phyloP scores from a whole-genome alignment of 177 flowering plant genomes.

The Vitis hybrid region DNA sequence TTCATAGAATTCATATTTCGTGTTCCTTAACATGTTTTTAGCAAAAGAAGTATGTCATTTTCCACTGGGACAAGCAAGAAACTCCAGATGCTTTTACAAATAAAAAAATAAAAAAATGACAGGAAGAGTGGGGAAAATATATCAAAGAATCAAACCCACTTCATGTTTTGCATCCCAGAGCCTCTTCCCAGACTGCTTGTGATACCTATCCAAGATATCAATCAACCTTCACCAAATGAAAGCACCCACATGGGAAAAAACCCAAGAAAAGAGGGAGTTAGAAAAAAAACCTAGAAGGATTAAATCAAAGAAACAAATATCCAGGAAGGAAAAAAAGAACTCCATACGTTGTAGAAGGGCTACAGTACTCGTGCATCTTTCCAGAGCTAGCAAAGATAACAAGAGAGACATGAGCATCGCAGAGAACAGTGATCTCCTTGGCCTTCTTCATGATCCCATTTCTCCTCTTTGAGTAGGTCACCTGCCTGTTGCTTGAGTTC shows the following conservation, averaged over 20 bases:
- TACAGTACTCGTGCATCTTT: constrained; percentile 51
- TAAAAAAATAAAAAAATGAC: neutral
- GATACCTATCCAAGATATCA: constrained; percentile 58
- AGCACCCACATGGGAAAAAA: constrained; percentile 1
- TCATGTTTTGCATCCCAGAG: constrained; percentile 96
- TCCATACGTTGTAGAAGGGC: constrained; percentile 47
- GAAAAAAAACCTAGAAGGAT: neutral
- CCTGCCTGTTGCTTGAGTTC: constrained; percentile 66
- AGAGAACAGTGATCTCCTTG: constrained; percentile 60
- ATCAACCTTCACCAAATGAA: constrained; percentile 36
- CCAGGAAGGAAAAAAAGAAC: neutral
- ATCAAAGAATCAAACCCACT: constrained; percentile 32
- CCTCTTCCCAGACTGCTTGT: constrained; percentile 57
- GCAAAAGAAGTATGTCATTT: constrained; percentile 20
- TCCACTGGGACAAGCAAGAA: neutral
- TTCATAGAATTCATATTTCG: constrained; percentile 26
- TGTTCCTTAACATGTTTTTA: constrained; percentile 39
- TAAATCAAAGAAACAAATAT: neutral
- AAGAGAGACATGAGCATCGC: constrained; percentile 71
- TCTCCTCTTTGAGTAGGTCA: constrained; percentile 68
- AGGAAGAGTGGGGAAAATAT: neutral
- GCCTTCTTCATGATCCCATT: constrained; percentile 73
- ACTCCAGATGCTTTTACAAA: neutral
- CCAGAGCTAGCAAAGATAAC: constrained; percentile 55
- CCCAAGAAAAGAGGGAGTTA: neutral